Base-by-base conservation (phyloP, 306 rosid genomes). In the Quercus alba region DNA sequence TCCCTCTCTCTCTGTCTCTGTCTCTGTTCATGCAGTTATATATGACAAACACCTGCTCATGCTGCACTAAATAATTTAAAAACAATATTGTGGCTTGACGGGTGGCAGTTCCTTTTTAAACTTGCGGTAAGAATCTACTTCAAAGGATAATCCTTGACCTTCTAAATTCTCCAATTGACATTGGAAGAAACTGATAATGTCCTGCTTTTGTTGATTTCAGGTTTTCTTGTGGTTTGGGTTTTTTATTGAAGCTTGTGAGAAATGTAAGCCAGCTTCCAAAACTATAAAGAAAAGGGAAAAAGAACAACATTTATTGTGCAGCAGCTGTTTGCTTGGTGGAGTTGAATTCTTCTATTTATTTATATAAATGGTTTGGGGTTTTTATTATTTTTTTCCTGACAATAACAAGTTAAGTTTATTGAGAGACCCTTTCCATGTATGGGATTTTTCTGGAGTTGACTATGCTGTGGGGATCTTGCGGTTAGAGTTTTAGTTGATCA, bases 1-100 rank as follows among this genome's bases (percentile, higher is more conserved):
- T 11, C 38, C 21, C 10, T 31, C 21, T 68, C 0, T 14, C 56
- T 14, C 63, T 3, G 5, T 19, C 44, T 28, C 21, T 20, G 4
- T 18, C 14, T 64, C 35, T 71, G 46, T 52, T 63, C 35, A 80
- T 82, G 88, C 86, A 89, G 97, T 86, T 84, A 75, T 80, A 77
- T 80, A 80, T 76, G 84, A 71, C 76, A 77, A 85, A 86, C 87
- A 68, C 97, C 94, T 89, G 92, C 86, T 85, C 86, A 83, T 72
- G 90, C 92, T 89, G 92, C 79, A 69, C 83, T 81, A 87, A 90
- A 75, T 80, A 90, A 72, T 78, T 81, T 72, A 81, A 75, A 85
- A 83, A 80, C 88, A 85, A 77, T 81, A 84, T 84, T 71, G 91
- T 74, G 62, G 91, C 88, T 81, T 82, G 90, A 77, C 86, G 58